Percentiles rank a stretch among this genome's conserved stretches.
phyloP scores from a whole-genome alignment of 176 grass and related monocot species.

The Olyra latifolia region DNA sequence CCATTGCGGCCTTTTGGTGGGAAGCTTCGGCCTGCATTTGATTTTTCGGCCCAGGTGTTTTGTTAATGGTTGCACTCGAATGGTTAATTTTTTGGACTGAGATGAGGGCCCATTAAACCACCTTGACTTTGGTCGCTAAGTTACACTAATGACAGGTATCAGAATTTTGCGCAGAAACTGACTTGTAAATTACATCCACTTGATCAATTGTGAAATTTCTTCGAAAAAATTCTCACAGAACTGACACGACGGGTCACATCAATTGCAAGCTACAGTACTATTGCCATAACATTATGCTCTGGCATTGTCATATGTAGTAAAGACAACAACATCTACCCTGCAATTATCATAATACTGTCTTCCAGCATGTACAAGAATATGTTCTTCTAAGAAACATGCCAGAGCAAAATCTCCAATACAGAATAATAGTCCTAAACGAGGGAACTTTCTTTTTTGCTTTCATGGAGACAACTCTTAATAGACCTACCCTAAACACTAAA shows the following conservation, averaged over 20 bases:
- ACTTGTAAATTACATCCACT: background rate
- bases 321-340: background rate
- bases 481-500: slow-evolving; percentile 38
- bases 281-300: background rate
- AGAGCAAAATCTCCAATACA: slow-evolving; percentile 30
- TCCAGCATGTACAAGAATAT: background rate
- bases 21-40: background rate
- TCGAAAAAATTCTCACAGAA: background rate
- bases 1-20: background rate
- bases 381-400: background rate
- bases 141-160: background rate
- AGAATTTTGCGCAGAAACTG: background rate
- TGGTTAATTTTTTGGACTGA: background rate
- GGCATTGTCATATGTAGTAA: background rate
- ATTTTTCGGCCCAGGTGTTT: background rate
- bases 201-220: background rate
- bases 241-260: no score
- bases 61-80: background rate
- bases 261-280: background rate
- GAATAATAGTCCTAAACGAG: slow-evolving; percentile 31
- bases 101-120: background rate
- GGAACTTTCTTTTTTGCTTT: slow-evolving; percentile 4
- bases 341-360: background rate
- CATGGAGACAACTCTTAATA: slow-evolving; percentile 35
- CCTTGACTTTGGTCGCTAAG: background rate